Base-by-base conservation (phyloP, 2,329 filamentous ascomycete genomes). In the Tolypocladium nubicola region DNA sequence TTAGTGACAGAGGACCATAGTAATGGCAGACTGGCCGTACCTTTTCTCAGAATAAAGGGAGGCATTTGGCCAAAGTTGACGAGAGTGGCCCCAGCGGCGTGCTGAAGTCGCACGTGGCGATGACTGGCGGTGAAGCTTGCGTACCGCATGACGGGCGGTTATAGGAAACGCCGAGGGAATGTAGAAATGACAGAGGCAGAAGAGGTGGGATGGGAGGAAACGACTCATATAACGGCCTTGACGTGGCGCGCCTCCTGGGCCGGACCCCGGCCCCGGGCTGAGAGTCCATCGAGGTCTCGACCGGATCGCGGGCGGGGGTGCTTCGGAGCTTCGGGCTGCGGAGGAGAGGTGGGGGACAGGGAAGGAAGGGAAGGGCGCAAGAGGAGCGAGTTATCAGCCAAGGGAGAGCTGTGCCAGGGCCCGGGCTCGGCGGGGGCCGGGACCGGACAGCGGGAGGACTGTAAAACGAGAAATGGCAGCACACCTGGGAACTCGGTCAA, bases 221-320 rank as follows among this genome's bases (percentile, higher is more conserved):
- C 52, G 39, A 21, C 14, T 30, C 39, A 41, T 54, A 54, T 54
- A 43, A 54, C 33, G 30, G 33, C 10, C 30, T 21, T 19, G 30
- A 37, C 11, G 47, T 52, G 47, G 57, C 59, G 45, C 30, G 54
- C 52, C 33, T 59, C 53, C 52, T 55, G 45, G 37, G 52, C 59
- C 55, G 59, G 50, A 57, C 56, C 61, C 61, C 59, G 54, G 55
- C 56, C 54, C 58, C 57, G 59, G 57, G 59, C 60, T 62, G 58
- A 61, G 60, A 60, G 65, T 66, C 65, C 52, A 66, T 64, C 43
- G 58, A 39, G 64, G 64, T 64, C 65, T 67, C 63, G 65, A 67
- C 61, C 65, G 60, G 59, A 57, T 57, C 47, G 52, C 58, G 39
- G 55, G 57, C 55, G 58, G 59, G 60, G 61, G 59, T 53, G 47